Evolutionary conservation across 768 basidiomycete genomes (phyloP).

Genomic region (Kwoniella dejecticola): DNA sequence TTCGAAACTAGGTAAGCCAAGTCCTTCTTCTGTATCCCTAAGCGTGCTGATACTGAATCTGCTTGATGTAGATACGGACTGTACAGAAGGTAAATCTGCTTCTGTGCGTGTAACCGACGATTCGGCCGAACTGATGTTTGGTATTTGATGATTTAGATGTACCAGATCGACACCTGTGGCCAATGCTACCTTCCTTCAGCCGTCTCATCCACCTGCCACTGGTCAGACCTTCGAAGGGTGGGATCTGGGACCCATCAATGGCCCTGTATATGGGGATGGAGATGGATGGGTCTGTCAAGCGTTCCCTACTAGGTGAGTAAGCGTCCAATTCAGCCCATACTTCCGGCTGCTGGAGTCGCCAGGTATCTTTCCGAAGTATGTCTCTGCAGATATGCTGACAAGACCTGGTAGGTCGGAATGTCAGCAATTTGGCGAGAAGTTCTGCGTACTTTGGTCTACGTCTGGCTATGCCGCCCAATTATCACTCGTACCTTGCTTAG

Average conservation of each 20-base stretch:
- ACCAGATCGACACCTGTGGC: conserved; percentile 40
- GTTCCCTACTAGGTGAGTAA: conserved; percentile 48
- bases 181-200: conserved; percentile 35
- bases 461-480: conserved; percentile 54
- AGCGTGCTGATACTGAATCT: conserved; percentile 1
- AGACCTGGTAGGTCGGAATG: conserved; percentile 46
- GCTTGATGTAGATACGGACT: conserved; percentile 48
- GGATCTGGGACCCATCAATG: conserved; percentile 16
- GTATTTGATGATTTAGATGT: conserved; percentile 38
- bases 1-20: conserved; percentile 51
- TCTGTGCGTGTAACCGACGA: neutral
- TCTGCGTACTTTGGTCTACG: conserved; percentile 49
- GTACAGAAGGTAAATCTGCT: conserved; percentile 39
- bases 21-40: neutral
- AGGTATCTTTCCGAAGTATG: too few relatives aligned
- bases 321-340: neutral
- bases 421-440: conserved; percentile 48
- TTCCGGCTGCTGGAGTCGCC: too few relatives aligned
- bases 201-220: conserved; percentile 35
- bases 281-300: conserved; percentile 48
- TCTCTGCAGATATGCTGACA: too few relatives aligned
- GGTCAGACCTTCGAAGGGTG: conserved; percentile 7
- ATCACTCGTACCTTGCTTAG: conserved; percentile 50
- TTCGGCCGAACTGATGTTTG: conserved; percentile 12
- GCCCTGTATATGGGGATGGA: conserved; percentile 30